Percentiles rank a stretch among this genome's conserved stretches.
Conservation (phyloP, 148 eudicot genomes). For the Camellia granthamiana region DNA sequence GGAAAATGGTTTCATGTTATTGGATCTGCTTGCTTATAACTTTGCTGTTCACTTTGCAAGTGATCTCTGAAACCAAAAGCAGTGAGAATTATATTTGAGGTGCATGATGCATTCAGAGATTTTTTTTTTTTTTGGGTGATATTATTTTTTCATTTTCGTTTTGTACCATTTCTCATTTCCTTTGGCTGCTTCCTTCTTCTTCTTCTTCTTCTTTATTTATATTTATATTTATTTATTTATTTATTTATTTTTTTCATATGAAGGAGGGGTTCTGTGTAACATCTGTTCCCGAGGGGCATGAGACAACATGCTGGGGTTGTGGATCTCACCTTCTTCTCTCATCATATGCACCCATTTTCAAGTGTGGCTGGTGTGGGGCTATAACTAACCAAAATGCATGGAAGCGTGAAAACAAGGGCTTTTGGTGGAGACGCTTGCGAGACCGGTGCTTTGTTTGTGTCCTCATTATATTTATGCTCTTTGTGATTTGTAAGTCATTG, state of each 20-base stretch:
- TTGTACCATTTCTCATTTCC: background rate
- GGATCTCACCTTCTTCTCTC: constrained; percentile 83
- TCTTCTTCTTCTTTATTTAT: too few species aligned
- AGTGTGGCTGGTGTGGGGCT: constrained; percentile 99
- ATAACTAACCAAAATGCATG: constrained; percentile 64
- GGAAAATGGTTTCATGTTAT: background rate
- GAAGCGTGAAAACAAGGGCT: constrained; percentile 41
- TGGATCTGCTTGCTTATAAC: background rate
- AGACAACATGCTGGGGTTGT: constrained; percentile 94
- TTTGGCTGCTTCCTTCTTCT: background rate
- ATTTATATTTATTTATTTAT: background rate
- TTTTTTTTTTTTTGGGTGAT: background rate
- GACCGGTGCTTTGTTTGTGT: constrained; percentile 73
- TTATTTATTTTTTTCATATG: constrained; percentile 15
- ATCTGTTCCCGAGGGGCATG: constrained; percentile 46
- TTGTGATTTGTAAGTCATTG: constrained; percentile 63
- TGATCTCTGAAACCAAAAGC: background rate
- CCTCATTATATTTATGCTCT: constrained; percentile 62
- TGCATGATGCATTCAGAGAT: background rate
- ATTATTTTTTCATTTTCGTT: constrained; percentile 2
- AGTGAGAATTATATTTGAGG: background rate
- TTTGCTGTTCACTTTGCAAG: background rate
- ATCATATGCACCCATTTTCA: constrained; percentile 71
- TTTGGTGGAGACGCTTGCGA: constrained; percentile 63
- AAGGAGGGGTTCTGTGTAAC: constrained; percentile 41